Conservation (phyloP, 2,329 filamentous ascomycete genomes). For the Clarireedia hainanense region DNA sequence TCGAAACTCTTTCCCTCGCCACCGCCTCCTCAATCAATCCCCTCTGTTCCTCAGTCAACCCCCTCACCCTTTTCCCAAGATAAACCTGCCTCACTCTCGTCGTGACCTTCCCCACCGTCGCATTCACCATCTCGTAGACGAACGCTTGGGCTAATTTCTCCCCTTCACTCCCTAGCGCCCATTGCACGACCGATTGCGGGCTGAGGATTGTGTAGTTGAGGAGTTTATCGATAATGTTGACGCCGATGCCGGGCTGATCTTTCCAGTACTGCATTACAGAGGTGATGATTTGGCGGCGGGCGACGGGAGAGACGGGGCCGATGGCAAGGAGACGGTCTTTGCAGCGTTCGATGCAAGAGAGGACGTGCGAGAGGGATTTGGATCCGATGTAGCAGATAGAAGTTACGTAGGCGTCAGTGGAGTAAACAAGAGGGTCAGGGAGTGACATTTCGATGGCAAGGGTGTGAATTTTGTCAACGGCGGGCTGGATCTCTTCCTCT, state of each 20-base stretch:
- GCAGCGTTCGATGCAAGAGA: constrained; percentile 91
- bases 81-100: constrained; percentile 77
- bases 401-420: constrained; percentile 89
- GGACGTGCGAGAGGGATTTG: constrained; percentile 91
- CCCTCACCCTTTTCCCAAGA: constrained; percentile 49
- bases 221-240: constrained; percentile 91
- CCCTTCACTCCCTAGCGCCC: constrained; percentile 65
- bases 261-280: constrained; percentile 91
- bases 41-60: constrained; percentile 42
- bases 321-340: constrained; percentile 81
- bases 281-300: constrained; percentile 79
- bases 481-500: constrained; percentile 76
- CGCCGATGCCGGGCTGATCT: constrained; percentile 82
- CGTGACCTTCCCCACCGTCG: constrained; percentile 85
- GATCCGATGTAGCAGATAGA: constrained; percentile 88
- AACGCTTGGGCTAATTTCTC: constrained; percentile 61
- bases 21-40: constrained; percentile 53
- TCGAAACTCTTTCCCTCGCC: constrained; percentile 60
- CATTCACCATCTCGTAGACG: constrained; percentile 83
- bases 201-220: constrained; percentile 95
- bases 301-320: constrained; percentile 64
- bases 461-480: constrained; percentile 75
- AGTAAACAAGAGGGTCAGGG: constrained; percentile 69
- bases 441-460: constrained; percentile 62
- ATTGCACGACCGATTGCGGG: constrained; percentile 77